Percentiles rank a stretch among this genome's conserved stretches.
Conservation (phyloP, 805 yeast species). For the Candida nanaspora region DNA sequence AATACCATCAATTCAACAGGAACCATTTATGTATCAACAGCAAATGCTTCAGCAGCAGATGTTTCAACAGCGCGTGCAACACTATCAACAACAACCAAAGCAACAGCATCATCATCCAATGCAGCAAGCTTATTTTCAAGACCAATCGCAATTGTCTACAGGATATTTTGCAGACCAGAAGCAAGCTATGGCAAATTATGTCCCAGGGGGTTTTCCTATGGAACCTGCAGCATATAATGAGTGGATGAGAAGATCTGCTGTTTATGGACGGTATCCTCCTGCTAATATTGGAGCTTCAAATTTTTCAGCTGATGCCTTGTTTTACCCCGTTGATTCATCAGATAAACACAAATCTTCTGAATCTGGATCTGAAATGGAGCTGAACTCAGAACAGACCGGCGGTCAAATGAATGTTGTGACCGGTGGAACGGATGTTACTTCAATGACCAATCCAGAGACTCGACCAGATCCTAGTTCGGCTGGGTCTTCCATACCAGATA, state of each 20-base stretch:
- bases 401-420: too few species aligned
- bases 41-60: too few species aligned
- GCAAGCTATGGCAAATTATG: too few species aligned
- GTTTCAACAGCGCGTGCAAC: too few species aligned
- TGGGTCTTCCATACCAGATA: neutral
- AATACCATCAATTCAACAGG: neutral
- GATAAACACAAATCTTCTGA: neutral
- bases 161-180: too few species aligned
- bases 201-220: too few species aligned
- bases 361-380: neutral
- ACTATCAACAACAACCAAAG: neutral
- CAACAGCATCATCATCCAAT: too few species aligned
- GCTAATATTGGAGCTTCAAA: neutral
- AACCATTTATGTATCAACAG: too few species aligned
- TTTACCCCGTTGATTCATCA: neutral
- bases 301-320: slow-evolving; percentile 1
- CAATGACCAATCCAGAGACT: neutral
- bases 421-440: neutral
- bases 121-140: neutral
- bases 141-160: neutral
- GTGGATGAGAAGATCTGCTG: neutral
- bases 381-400: too few species aligned
- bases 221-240: neutral
- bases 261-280: neutral
- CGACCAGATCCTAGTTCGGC: neutral